These are phyloP conservation scores for Penicillium alfredii DNA, from an alignment of 495 filamentous ascomycete species.

Conservation along the genomic window DNA sequence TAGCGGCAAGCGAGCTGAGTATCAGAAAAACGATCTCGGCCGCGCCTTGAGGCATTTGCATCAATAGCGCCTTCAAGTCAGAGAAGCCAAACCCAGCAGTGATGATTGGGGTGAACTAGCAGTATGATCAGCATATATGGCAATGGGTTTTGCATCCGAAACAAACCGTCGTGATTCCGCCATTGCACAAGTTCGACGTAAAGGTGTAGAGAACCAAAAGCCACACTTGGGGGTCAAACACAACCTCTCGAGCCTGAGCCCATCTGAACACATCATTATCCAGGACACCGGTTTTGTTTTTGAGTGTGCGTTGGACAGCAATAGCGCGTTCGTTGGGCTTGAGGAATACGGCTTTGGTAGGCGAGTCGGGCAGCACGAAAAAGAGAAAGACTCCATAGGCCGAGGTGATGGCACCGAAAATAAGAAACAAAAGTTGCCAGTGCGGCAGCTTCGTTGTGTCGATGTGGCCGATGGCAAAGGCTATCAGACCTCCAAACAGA, in stretches of 20 bases:
- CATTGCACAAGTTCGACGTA: slow-evolving; percentile 26
- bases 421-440: slow-evolving; percentile 54
- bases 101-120: slow-evolving; percentile 37
- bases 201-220: slow-evolving; percentile 23
- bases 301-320: slow-evolving; percentile 26
- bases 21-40: slow-evolving; percentile 34
- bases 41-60: slow-evolving; percentile 36
- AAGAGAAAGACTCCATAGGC: slow-evolving; percentile 44
- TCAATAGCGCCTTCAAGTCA: slow-evolving; percentile 30
- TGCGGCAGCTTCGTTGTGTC: slow-evolving; percentile 6
- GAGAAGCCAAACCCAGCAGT: slow-evolving; percentile 38
- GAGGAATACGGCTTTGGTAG: slow-evolving; percentile 49
- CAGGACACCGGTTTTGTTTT: slow-evolving; percentile 52
- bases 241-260: slow-evolving; percentile 25
- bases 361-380: slow-evolving; percentile 48
- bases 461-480: slow-evolving; percentile 53
- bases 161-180: slow-evolving; percentile 27
- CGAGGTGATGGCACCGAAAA: slow-evolving; percentile 53
- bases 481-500: slow-evolving; percentile 53
- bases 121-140: neutral
- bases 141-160: neutral
- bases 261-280: slow-evolving; percentile 36
- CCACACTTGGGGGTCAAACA: slow-evolving; percentile 30
- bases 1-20: slow-evolving; percentile 26
- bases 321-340: slow-evolving; percentile 42